A percentile compares a stretch with the other conserved stretches of the same genome.
These are phyloP conservation scores for Malbranchea cinnamomea DNA, from an alignment of 2,329 filamentous ascomycete genomes.

Conservation along the genomic window DNA sequence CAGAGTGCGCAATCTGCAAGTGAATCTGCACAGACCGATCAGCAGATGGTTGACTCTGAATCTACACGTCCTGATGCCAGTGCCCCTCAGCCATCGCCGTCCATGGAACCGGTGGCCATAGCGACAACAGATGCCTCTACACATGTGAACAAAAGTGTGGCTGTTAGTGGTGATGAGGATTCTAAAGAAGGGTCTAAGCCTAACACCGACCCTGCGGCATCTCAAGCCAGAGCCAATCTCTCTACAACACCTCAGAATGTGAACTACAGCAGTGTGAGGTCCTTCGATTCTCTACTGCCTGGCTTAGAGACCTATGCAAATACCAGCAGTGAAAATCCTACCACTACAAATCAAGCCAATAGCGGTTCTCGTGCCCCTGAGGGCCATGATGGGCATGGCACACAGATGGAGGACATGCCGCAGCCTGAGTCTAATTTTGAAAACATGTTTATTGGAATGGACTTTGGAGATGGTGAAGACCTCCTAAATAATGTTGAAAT, in stretches of 20 bases:
- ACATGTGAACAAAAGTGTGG: no score
- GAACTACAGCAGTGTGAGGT: constrained; percentile 3
- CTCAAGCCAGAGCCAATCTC: constrained; percentile 12
- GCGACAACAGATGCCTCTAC: no score
- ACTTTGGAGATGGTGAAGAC: constrained; percentile 20
- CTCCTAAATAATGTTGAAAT: constrained; percentile 26
- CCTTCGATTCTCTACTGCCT: constrained; percentile 17
- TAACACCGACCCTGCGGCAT: no score
- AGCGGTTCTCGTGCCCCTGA: constrained; percentile 19
- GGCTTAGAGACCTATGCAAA: constrained; percentile 20
- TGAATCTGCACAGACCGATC: constrained; percentile 13
- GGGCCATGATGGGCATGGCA: constrained; percentile 5
- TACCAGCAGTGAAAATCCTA: constrained; percentile 20
- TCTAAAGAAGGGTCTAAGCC: no score
- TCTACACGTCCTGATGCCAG: no score
- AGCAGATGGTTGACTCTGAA: constrained; percentile 21
- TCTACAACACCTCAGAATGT: constrained; percentile 4
- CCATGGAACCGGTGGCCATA: no score
- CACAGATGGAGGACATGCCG: constrained; percentile 16
- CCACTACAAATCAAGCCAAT: no score
- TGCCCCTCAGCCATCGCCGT: no score
- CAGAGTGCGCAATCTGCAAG: constrained; percentile 1
- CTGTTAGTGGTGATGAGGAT: no score
- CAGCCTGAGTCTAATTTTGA: constrained; percentile 32
- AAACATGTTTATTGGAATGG: constrained; percentile 29